These are phyloP conservation scores for Talaromyces amestolkiae DNA, from an alignment of 2,329 filamentous ascomycete species.

Conservation along the genomic window DNA sequence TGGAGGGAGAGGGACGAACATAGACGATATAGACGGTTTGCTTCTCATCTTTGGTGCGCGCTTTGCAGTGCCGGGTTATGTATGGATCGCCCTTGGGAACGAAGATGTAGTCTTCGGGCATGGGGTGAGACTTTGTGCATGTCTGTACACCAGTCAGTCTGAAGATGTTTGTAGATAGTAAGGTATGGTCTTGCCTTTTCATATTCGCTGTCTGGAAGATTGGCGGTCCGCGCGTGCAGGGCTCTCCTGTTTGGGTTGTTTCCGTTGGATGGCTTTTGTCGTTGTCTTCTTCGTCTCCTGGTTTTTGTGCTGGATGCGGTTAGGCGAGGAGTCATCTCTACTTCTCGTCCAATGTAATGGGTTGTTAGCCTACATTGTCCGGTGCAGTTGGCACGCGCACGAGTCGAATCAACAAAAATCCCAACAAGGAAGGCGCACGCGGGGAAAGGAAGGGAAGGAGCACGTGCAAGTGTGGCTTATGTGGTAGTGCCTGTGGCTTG, in stretches of 20 bases:
- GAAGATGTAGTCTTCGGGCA: constrained; percentile 38
- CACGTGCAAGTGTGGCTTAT: constrained; percentile 2
- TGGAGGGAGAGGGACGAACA: constrained; percentile 26
- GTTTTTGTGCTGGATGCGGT: neutral
- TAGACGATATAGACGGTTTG: constrained; percentile 38
- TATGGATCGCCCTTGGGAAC: constrained; percentile 45
- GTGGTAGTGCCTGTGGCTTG: neutral
- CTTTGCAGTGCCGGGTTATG: constrained; percentile 43
- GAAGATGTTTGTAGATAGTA: too few species aligned
- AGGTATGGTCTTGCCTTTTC: neutral
- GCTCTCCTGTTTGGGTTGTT: neutral
- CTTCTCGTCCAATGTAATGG: neutral
- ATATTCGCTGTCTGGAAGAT: neutral
- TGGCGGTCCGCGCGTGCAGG: neutral
- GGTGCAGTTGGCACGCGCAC: too few species aligned
- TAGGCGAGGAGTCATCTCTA: neutral
- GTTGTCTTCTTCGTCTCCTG: neutral
- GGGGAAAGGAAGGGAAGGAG: neutral
- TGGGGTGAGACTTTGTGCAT: constrained; percentile 28
- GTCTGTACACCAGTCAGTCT: constrained; percentile 25
- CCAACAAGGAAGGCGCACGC: neutral
- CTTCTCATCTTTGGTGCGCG: constrained; percentile 33
- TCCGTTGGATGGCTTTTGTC: too few species aligned
- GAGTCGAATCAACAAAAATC: neutral
- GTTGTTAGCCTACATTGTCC: neutral